phyloP scores from a whole-genome alignment of 148 eudicot genomes.

The Polygonum aviculare region DNA sequence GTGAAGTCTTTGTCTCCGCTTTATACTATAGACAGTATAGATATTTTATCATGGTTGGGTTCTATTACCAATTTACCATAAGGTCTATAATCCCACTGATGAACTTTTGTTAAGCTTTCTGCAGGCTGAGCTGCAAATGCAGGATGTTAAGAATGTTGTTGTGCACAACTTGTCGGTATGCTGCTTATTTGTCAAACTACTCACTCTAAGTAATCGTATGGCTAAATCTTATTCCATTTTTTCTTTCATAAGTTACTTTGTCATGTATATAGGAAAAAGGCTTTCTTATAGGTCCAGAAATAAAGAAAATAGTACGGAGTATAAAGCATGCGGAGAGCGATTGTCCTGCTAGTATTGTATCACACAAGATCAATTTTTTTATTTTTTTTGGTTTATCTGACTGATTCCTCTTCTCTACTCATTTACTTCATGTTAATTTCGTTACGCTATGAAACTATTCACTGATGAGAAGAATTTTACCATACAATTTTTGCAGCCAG shows the following conservation, averaged over 20 bases:
- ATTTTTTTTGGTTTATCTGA: background rate
- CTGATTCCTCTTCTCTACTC: background rate
- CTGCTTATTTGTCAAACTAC: constrained; percentile 7
- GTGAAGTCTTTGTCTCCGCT: no score
- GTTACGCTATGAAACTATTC: background rate
- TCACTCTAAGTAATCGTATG: background rate
- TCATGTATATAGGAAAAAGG: background rate
- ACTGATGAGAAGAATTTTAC: background rate
- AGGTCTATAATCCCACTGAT: background rate
- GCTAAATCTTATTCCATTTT: background rate
- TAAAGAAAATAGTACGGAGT: background rate
- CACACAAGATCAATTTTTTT: background rate
- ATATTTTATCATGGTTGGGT: background rate
- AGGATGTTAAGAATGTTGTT: constrained; percentile 75
- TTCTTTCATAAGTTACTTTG: background rate
- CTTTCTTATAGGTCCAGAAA: background rate
- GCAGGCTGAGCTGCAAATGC: constrained; percentile 92
- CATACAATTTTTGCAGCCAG: constrained; percentile 51
- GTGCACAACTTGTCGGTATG: constrained; percentile 94
- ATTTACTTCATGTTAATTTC: background rate
- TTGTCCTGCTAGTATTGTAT: background rate
- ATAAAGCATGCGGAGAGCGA: background rate
- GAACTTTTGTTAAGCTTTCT: constrained; percentile 6
- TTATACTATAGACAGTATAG: no score
- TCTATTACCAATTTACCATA: background rate